A percentile compares a stretch with the other conserved stretches of the same genome.
These are phyloP conservation scores for Colletotrichum sp. DNA, from an alignment of 2,329 filamentous ascomycete species.

Conservation along the genomic window DNA sequence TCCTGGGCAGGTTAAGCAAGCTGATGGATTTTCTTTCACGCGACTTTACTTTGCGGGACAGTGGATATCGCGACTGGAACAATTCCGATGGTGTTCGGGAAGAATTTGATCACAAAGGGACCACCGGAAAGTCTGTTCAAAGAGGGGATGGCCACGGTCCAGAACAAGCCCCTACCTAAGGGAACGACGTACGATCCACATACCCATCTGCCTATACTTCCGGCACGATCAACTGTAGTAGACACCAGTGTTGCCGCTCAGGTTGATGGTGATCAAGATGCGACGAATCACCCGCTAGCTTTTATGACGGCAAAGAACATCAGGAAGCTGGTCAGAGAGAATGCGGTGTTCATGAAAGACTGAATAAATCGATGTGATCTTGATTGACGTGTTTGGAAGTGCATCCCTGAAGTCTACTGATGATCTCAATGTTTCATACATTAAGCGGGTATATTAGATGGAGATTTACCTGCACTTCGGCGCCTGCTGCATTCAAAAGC, in stretches of 20 bases:
- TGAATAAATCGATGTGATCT: accelerated
- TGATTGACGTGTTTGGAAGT: accelerated
- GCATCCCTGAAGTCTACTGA: background rate
- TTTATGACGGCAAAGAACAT: background rate
- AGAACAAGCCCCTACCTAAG: background rate
- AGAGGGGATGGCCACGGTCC: background rate
- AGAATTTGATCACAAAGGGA: background rate
- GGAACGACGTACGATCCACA: background rate
- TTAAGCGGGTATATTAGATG: no score
- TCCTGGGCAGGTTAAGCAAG: conserved; percentile 4
- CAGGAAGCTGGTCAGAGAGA: background rate
- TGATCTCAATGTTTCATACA: no score
- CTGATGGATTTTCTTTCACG: background rate
- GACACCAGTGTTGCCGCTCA: background rate
- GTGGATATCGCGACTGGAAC: conserved; percentile 7
- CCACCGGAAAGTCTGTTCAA: background rate
- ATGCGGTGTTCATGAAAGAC: background rate
- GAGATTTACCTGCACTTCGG: no score
- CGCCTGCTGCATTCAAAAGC: no score
- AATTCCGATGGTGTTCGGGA: background rate
- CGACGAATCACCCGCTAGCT: background rate
- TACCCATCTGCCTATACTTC: background rate
- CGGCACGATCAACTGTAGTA: background rate
- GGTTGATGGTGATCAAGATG: background rate
- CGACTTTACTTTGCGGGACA: conserved; percentile 4